Evolutionary conservation across 768 basidiomycete genomes (phyloP).

Genomic region (Phanerodontia chrysosporium): DNA sequence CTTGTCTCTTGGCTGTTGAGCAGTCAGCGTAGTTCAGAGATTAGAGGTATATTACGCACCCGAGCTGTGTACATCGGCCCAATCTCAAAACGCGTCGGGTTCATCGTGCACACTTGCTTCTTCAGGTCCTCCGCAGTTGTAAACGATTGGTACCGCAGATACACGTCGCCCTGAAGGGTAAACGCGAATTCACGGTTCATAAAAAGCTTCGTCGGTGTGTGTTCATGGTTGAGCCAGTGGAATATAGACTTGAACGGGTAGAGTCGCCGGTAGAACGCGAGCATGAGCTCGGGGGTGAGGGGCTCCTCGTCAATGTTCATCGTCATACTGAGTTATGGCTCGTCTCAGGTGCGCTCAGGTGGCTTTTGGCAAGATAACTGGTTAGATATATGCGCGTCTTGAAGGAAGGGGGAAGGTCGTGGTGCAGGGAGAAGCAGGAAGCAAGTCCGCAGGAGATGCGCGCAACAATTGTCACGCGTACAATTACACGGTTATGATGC

Average conservation of each 20-base stretch:
- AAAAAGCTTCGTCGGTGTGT: slow-evolving; percentile 73
- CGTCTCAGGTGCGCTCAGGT: neutral
- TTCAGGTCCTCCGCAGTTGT: slow-evolving; percentile 83
- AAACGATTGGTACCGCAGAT: slow-evolving; percentile 94
- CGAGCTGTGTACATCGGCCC: slow-evolving; percentile 88
- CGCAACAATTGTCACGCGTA: neutral
- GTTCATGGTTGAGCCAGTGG: slow-evolving; percentile 92
- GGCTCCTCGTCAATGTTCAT: slow-evolving; percentile 13
- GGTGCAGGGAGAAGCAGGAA: neutral
- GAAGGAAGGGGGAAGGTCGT: neutral
- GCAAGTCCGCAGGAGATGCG: neutral
- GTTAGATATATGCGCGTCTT: neutral
- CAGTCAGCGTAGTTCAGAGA: neutral
- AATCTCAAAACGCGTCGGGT: slow-evolving; percentile 94
- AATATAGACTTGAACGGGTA: slow-evolving; percentile 95
- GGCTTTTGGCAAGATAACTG: neutral
- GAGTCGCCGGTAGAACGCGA: slow-evolving; percentile 80
- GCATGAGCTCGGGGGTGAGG: slow-evolving; percentile 59
- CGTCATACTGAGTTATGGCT: neutral
- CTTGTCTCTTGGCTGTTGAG: slow-evolving; percentile 76
- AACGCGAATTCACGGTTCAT: slow-evolving; percentile 96
- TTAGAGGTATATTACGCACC: slow-evolving; percentile 42
- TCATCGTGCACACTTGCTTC: slow-evolving; percentile 77
- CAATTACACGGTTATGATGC: neutral
- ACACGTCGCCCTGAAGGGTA: slow-evolving; percentile 86